Base-by-base conservation (phyloP, 345 rosid species). In the Psidium friedrichsthalianum region DNA sequence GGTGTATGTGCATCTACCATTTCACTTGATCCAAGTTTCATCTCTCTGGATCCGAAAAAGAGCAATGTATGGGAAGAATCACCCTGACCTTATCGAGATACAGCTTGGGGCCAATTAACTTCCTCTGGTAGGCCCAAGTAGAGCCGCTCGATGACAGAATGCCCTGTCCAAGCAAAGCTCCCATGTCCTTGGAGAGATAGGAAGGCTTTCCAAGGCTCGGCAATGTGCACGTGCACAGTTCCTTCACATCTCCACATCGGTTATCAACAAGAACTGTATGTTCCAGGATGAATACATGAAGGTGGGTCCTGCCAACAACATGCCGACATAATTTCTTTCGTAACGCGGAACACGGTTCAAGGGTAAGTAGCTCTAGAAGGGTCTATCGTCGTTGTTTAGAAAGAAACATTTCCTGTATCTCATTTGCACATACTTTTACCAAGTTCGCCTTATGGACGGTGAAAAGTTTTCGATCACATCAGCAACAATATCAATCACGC, bases 31-130 rank as follows among this genome's bases (percentile, higher is more conserved):
- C 40, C 44, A 6, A 69, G 78, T 12, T 32, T 69, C 78, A 69
- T 69, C 47, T 8, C 6, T 69, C 36, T 29, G 24, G 24, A 69
- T 32, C 42, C 11, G 8, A 32, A 16, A 69, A 69, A 64, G 44
- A 69, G 78, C 24, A 32, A 69, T 32, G 24, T 69, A 8, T 18
- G 36, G 44, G 78, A 69, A 69, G 12, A 47, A 24, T 44, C 80
- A 92, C 96, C 95, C 92, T 91, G 36, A 90, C 91, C 88, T 87
- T 90, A 83, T 90, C 92, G 11, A 86, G 76, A 74, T 89, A 90
- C 52, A 90, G 86, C 53, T 90, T 90, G 13, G 92, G 94, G 58
- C 92, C 89, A 32, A 93, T 89, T 27, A 92, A 89, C 86, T 86
- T 86, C 82, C 92, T 81, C 15, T 86, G 95, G 80, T 88, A 86